Evolutionary conservation across 2,329 filamentous ascomycete genomes (phyloP).

Genomic region (Pestalotiopsis sp.): DNA sequence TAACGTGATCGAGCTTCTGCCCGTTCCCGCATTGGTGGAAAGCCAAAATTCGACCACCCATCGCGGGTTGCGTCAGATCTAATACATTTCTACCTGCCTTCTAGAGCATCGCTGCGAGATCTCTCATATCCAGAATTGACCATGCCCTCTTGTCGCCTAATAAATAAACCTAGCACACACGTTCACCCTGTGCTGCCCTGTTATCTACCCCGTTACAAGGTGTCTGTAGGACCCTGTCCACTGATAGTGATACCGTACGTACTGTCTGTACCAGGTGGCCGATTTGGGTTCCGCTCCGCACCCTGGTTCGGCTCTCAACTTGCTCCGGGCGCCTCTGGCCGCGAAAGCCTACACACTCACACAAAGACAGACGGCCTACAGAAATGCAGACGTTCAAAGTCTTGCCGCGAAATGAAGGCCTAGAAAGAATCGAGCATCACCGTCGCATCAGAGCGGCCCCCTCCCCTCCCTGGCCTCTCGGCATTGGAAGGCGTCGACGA

Average conservation of each 20-base stretch:
- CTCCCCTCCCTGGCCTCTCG: neutral
- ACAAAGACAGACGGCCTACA: neutral
- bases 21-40: slow-evolving; percentile 7
- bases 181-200: neutral
- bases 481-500: neutral
- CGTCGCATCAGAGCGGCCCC: neutral
- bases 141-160: neutral
- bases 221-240: neutral
- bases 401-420: slow-evolving; percentile 1
- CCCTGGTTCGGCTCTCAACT: neutral
- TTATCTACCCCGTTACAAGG: slow-evolving; percentile 1
- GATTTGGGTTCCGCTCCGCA: slow-evolving; percentile 3
- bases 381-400: neutral
- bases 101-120: slow-evolving; percentile 1
- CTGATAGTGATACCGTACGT: neutral
- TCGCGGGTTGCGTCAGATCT: neutral
- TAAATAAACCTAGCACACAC: neutral
- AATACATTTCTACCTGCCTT: slow-evolving; percentile 6
- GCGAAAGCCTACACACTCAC: neutral
- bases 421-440: neutral
- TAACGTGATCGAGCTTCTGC: neutral
- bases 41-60: neutral
- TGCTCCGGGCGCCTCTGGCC: neutral
- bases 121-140: neutral
- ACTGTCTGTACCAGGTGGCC: neutral